Base-by-base conservation (phyloP, 2,329 filamentous ascomycete genomes). In the Sclerotinia spermophila region DNA sequence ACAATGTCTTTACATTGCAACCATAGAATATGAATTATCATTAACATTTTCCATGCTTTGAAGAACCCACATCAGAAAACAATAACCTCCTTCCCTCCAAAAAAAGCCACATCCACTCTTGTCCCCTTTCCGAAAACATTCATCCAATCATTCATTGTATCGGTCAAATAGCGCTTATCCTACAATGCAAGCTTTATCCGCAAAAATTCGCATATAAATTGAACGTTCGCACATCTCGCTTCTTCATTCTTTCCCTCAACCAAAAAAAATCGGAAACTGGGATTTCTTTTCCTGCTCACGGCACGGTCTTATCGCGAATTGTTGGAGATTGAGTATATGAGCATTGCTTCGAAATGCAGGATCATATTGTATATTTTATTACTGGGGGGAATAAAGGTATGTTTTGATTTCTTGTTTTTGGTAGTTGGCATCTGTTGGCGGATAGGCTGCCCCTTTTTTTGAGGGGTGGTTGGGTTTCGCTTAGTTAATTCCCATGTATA, bases 331-430 rank as follows among this genome's bases (percentile, higher is more conserved):
- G 19, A 24, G 3, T 17, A 42, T 60, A 8, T 5, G 2, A n/a
- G 7, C 4, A 11, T 11, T 17, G 3, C 1, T 17, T 21, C 24
- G 1, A 72, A 59, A 77, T 75, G 75, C 21, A 40, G 11, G 17
- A 19, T 1, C 59, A 72, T 33, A 73, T 67, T 38, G 67, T 72
- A 56, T 78, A 75, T 67, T 70, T 79, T 30, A 72, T 78, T 58
- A 79, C 77, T 19, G 77, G 77, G 44, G 76, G 73, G n/a, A 79
- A 78, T 72, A 67, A 74, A 73, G 73, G 74, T 76, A 56, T 75
- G 13, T 55, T 8, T 40, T 27, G 2, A 24, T 30, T 24, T 58
- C 3, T 51, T 27, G 48, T 5, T 24, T 51, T 51, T 27, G n/a
- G n/a, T n/a, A n/a, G n/a, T n/a, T n/a, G n/a, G n/a, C n/a, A n/a